These are phyloP conservation scores for Penicillium herquei DNA, from an alignment of 495 filamentous ascomycete species.

Conservation along the genomic window DNA sequence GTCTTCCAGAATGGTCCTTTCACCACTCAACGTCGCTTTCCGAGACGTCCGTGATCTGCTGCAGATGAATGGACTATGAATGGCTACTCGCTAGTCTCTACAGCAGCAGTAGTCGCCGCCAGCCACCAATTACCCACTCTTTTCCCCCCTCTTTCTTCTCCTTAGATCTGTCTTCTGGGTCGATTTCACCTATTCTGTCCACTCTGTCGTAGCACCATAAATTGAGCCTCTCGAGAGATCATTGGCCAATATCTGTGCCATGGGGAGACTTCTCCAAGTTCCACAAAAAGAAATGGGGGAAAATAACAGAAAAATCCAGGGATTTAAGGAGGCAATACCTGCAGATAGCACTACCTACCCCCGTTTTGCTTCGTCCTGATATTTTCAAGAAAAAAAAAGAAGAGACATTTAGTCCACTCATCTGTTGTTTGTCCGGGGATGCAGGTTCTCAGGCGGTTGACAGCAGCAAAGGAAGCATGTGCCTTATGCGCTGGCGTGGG, in stretches of 20 bases:
- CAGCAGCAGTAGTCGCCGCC: not conserved
- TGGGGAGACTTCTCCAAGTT: constrained; percentile 12
- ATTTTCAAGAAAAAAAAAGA: not conserved
- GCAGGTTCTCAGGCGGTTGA: constrained; percentile 14
- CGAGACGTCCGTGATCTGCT: constrained; percentile 7
- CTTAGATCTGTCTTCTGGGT: not conserved
- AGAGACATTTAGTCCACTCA: constrained; percentile 3
- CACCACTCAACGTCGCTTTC: constrained; percentile 5
- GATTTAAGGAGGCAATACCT: not conserved
- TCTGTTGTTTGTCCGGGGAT: constrained; percentile 12
- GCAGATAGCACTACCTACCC: not conserved
- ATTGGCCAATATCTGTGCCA: constrained; percentile 21
- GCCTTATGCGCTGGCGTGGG: constrained; percentile 17
- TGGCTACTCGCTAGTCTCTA: not conserved
- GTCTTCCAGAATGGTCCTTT: not conserved
- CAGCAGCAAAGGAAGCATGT: constrained; percentile 18
- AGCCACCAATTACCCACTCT: not conserved
- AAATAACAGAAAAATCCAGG: too few species aligned
- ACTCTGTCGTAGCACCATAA: constrained; percentile 18
- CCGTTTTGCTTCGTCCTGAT: not conserved
- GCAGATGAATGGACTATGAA: not conserved
- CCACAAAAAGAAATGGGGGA: constrained; percentile 9
- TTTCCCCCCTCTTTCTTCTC: not conserved
- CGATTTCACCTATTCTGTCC: not conserved
- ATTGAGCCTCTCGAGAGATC: constrained; percentile 21